These are phyloP conservation scores for Diaporthe sp. DNA, from an alignment of 2,329 filamentous ascomycete genomes.

Conservation along the genomic window DNA sequence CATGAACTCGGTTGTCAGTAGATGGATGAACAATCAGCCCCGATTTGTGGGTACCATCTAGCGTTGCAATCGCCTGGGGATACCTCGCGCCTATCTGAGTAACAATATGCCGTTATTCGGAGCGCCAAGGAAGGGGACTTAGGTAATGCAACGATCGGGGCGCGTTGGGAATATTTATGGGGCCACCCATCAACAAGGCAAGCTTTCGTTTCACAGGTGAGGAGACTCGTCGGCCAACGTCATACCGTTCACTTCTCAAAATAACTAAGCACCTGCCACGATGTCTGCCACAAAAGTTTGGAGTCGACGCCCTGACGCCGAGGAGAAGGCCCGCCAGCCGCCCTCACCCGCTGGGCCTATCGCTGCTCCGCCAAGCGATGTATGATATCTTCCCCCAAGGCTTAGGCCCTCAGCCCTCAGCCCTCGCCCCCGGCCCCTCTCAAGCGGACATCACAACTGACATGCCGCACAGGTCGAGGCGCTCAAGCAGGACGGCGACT, in stretches of 20 bases:
- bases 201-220: constrained; percentile 6
- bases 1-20: not conserved
- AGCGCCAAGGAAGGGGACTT: not conserved
- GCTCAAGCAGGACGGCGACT: constrained; percentile 51
- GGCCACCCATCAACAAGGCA: not conserved
- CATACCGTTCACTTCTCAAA: not conserved
- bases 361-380: constrained; percentile 36
- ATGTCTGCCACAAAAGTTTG: constrained; percentile 17
- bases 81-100: not conserved
- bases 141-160: not conserved
- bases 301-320: constrained; percentile 18
- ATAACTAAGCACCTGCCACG: not conserved
- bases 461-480: constrained; percentile 39
- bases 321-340: constrained; percentile 9
- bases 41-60: not conserved
- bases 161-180: not conserved
- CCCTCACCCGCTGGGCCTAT: constrained; percentile 27
- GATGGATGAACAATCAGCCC: not conserved
- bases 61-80: not conserved
- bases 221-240: constrained; percentile 8
- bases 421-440: not conserved
- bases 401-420: not conserved
- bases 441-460: not conserved
- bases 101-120: not conserved
- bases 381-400: constrained; percentile 26